A percentile compares a stretch with the other conserved stretches of the same genome.
phyloP scores from a whole-genome alignment of 257 asterid species.

The Fraxinus quadrangulata region DNA sequence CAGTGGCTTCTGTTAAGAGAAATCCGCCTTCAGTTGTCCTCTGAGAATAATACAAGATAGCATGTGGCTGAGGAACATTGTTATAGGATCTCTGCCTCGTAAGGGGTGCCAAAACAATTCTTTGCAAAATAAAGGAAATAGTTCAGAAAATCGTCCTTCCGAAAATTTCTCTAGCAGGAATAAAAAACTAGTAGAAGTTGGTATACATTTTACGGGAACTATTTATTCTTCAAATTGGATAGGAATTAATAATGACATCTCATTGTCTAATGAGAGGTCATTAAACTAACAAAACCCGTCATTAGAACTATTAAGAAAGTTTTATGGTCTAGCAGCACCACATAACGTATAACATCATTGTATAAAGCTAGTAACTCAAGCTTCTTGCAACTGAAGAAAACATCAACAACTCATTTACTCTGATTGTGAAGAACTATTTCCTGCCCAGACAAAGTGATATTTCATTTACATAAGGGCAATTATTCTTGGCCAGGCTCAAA shows the following conservation, averaged over 20 bases:
- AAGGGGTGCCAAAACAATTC: constrained; percentile 70
- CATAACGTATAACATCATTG: background rate
- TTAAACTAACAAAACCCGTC: background rate
- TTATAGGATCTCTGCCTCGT: constrained; percentile 63
- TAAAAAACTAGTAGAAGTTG: background rate
- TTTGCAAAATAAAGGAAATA: constrained; percentile 19
- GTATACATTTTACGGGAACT: background rate
- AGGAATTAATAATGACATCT: background rate
- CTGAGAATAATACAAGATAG: constrained; percentile 62
- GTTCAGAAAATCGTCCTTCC: constrained; percentile 48
- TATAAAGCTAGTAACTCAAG: background rate
- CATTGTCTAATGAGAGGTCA: background rate
- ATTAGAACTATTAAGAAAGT: background rate
- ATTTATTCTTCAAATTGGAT: background rate
- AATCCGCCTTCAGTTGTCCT: constrained; percentile 59
- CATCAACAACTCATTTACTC: background rate
- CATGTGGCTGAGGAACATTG: constrained; percentile 71
- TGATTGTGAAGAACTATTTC: background rate
- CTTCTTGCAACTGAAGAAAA: background rate
- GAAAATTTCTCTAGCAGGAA: background rate
- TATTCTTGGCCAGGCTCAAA: too few relatives aligned
- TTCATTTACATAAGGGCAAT: too few relatives aligned
- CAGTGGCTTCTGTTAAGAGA: constrained; percentile 59
- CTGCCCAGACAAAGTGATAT: background rate
- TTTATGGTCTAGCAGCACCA: background rate